A percentile compares a stretch with the other conserved stretches of the same genome.
These are phyloP conservation scores for Aspergillus indologenus DNA, from an alignment of 495 filamentous ascomycete species.

Conservation along the genomic window DNA sequence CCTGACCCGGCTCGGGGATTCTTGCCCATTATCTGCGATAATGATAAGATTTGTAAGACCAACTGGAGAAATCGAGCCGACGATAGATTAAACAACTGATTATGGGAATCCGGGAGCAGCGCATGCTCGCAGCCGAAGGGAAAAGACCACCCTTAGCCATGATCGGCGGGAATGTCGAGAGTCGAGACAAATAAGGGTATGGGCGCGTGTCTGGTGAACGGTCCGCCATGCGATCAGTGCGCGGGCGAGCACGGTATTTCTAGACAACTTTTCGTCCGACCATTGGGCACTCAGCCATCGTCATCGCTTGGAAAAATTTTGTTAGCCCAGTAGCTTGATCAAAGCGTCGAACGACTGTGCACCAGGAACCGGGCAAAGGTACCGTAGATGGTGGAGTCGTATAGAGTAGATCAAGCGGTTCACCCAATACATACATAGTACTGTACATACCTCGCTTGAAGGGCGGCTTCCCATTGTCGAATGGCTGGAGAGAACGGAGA, in stretches of 20 bases:
- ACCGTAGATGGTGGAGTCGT: not conserved
- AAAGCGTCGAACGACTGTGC: not conserved
- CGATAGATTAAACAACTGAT: not conserved
- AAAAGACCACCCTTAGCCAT: slow-evolving; percentile 7
- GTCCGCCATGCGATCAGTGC: slow-evolving; percentile 1
- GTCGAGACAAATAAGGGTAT: slow-evolving; percentile 10
- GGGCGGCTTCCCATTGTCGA: not conserved
- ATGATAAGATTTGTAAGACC: slow-evolving; percentile 3
- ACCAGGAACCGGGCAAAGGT: not conserved
- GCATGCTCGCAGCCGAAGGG: not conserved
- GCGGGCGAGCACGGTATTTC: not conserved
- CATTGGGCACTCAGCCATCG: not conserved
- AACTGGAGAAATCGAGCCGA: not conserved
- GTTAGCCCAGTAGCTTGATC: not conserved
- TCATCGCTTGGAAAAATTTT: not conserved
- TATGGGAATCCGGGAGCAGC: not conserved
- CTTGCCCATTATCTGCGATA: not conserved
- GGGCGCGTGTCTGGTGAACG: slow-evolving; percentile 11
- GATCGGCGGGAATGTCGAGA: slow-evolving; percentile 9
- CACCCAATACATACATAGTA: too few species aligned
- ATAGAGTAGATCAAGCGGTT: not conserved
- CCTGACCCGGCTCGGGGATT: not conserved
- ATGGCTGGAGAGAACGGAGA: too few species aligned
- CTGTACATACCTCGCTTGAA: not conserved
- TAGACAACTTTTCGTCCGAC: not conserved